Base-by-base conservation (phyloP, 1,284 basidiomycete genomes). In the Exsudoporus floridanus region DNA sequence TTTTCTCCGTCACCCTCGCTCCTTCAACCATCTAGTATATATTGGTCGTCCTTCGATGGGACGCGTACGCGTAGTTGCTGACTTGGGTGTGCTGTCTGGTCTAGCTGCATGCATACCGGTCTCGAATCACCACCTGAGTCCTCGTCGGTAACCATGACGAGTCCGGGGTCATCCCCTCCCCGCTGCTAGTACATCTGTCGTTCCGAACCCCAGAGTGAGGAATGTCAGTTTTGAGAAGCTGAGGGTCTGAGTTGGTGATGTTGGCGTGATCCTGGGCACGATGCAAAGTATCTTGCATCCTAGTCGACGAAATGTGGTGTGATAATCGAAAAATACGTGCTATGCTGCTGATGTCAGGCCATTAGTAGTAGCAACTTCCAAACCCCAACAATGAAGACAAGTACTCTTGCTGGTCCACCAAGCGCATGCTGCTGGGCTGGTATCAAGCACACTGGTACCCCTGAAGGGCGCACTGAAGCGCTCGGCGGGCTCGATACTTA, bases 401-500 rank as follows among this genome's bases (percentile, higher is more conserved):
- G n/a, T 3, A 58, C 65, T 34, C 69, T 78, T 33, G 73, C 77
- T 50, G 66, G 71, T 21, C 62, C 72, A 19, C 73, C 71, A 6
- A 63, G 72, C n/a, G 67, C 74, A 30, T 77, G 75, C 53, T 82
- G 80, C 59, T 70, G 74, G 52, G 72, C 67, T 30, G 73, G 70
- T 16, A 63, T 83, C 42, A 74, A 77, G 52, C 80, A 83, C 60
- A 61, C 66, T 4, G 81, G 81, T 4, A 72, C 67, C 1, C 65
- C 80, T 4, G 67, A 66, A 13, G 81, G 81, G 19, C 70, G 65
- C 33, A 58, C 69, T 4, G 72, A 74, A 38, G 63, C 63, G 5
- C 71, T 83, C 48, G 80, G 73, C 0, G 76, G 72, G 2, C 59
- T 81, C 9, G 62, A 73, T 16, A 82, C 81, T 1, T 83, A 83